A percentile compares a stretch with the other conserved stretches of the same genome.
Evolutionary conservation across 176 grass and related monocot species (phyloP).

Genomic region (bread wheat (Triticum aestivum)): DNA sequence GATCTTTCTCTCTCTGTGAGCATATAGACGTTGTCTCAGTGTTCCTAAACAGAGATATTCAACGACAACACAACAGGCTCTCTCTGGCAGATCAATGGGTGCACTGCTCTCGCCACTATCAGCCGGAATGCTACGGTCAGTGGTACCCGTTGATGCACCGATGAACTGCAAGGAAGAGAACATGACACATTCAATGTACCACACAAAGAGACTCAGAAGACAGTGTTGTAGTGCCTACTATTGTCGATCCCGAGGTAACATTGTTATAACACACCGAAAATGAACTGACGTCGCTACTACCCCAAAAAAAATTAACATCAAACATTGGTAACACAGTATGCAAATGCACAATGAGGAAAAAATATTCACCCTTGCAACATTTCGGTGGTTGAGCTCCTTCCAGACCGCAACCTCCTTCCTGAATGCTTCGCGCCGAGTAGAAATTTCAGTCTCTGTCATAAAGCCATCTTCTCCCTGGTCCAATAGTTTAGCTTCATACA

Average conservation of each 20-base stretch:
- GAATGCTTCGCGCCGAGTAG: constrained; percentile 11
- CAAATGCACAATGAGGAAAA: too few species aligned
- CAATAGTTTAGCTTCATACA: constrained; percentile 59
- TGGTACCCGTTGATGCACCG: constrained; percentile 59
- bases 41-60: constrained; percentile 52
- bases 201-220: background rate
- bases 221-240: too few species aligned
- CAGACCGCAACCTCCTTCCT: too few species aligned
- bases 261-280: too few species aligned
- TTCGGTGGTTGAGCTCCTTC: too few species aligned
- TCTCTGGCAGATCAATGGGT: constrained; percentile 15
- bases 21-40: constrained; percentile 45
- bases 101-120: constrained; percentile 16
- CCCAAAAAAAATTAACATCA: too few species aligned
- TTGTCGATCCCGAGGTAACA: too few species aligned
- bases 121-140: constrained; percentile 43
- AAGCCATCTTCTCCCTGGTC: constrained; percentile 71
- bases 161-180: constrained; percentile 42
- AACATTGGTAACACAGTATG: too few species aligned
- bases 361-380: too few species aligned
- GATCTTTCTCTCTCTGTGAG: constrained; percentile 39
- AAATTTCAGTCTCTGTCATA: constrained; percentile 51
- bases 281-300: too few species aligned
- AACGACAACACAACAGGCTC: constrained; percentile 49
- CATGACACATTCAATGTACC: background rate